Evolutionary conservation across 805 yeast species (phyloP).

Genomic region (Peterozyma xylosa): DNA sequence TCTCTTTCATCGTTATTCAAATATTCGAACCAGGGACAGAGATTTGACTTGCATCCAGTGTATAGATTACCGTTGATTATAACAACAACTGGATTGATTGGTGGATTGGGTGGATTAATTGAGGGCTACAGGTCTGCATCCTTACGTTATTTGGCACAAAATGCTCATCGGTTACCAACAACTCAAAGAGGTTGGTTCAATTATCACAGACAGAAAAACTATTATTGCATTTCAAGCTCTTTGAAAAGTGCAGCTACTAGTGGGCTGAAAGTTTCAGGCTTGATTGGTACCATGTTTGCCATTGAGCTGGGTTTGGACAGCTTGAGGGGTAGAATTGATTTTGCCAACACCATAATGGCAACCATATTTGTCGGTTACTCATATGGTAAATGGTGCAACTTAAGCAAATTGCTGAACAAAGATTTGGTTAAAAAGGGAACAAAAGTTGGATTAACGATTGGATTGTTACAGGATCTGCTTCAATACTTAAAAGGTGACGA

Average conservation of each 20-base stretch:
- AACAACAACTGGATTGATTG: constrained; percentile 30
- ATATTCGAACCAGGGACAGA: constrained; percentile 15
- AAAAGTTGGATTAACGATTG: constrained; percentile 50
- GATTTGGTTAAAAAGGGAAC: constrained; percentile 44
- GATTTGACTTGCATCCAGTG: constrained; percentile 43
- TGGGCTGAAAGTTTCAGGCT: constrained; percentile 31
- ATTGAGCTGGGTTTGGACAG: constrained; percentile 57
- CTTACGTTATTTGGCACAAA: constrained; percentile 62
- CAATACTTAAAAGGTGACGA: constrained; percentile 51
- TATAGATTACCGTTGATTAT: constrained; percentile 37
- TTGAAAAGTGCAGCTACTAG: constrained; percentile 37
- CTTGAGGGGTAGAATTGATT: constrained; percentile 46
- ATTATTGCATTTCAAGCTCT: constrained; percentile 57
- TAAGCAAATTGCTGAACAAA: constrained; percentile 34
- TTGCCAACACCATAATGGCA: constrained; percentile 54
- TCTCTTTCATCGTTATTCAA: neutral
- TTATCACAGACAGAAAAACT: constrained; percentile 78
- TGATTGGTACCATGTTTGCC: constrained; percentile 45
- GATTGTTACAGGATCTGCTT: constrained; percentile 60
- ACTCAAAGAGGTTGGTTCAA: constrained; percentile 84
- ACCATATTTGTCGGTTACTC: constrained; percentile 42
- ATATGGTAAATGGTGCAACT: constrained; percentile 37
- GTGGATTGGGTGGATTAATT: constrained; percentile 49
- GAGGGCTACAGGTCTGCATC: constrained; percentile 51
- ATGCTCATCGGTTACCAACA: constrained; percentile 73